Percentiles rank a stretch among this genome's conserved stretches.
phyloP scores from a whole-genome alignment of 352 stramenopile species.

The Phytophthora citricola region DNA sequence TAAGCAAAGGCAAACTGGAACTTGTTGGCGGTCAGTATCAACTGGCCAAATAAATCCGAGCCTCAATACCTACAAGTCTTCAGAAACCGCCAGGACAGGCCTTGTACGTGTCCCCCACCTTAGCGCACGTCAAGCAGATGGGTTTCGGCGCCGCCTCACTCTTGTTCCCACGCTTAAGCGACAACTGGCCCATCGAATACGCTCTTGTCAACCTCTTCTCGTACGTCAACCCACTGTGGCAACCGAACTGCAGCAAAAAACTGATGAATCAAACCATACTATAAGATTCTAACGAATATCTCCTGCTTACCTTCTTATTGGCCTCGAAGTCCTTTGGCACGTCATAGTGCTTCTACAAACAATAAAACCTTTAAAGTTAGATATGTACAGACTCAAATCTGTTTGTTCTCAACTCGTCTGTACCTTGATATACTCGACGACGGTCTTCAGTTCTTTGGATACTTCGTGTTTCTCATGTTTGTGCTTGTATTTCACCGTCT shows the following conservation, averaged over 20 bases:
- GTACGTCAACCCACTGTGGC: slow-evolving; percentile 67
- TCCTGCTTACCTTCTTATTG: slow-evolving; percentile 42
- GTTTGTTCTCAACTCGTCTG: not conserved
- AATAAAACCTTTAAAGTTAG: too few species aligned
- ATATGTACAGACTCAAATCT: too few species aligned
- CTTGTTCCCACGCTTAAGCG: slow-evolving; percentile 34
- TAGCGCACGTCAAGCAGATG: slow-evolving; percentile 68
- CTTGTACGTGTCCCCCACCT: slow-evolving; percentile 53
- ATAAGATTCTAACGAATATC: not conserved
- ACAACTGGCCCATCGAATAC: slow-evolving; percentile 61
- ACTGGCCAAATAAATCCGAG: slow-evolving; percentile 42
- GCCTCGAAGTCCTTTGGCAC: slow-evolving; percentile 60
- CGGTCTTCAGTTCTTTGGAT: slow-evolving; percentile 38
- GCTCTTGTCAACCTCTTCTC: slow-evolving; percentile 60
- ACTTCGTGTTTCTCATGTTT: slow-evolving; percentile 44
- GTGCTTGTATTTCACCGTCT: slow-evolving; percentile 66
- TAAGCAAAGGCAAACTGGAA: slow-evolving; percentile 75
- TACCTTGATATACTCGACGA: slow-evolving; percentile 65
- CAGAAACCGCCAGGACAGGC: slow-evolving; percentile 70
- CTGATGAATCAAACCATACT: not conserved
- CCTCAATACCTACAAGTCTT: not conserved
- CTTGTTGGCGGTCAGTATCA: slow-evolving; percentile 75
- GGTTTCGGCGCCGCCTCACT: slow-evolving; percentile 16
- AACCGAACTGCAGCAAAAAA: slow-evolving; percentile 51
- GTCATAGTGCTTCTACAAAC: slow-evolving; percentile 48